Evolutionary conservation across 176 grass and related monocot genomes (phyloP), one percentile per base, ranked within the genome.

Genomic region (Phragmites australis): DNA sequence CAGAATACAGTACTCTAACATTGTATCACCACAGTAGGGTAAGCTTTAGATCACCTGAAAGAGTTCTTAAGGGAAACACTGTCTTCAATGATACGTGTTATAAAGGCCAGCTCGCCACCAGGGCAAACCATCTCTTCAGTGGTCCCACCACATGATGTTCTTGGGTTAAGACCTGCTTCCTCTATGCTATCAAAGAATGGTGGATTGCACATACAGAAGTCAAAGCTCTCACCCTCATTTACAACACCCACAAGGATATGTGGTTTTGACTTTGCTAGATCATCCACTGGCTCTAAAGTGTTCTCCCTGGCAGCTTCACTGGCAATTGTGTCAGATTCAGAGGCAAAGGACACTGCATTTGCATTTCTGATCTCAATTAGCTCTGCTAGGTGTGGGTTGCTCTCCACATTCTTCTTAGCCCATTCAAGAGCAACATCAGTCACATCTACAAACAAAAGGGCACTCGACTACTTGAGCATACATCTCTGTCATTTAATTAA

Each of bases 141-240:
- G 34, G 92, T 98, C 29, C 92, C 90, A 30, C 92, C 92, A 66
- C 90, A 94, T 0, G 86, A 88, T 78, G 95, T 98, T 72, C 87
- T 94, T 7, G 90, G 95, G 70, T 98, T 94, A 60, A 93, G 88
- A 78, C 92, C 86, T 48, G 92, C 90, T 89, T 87, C 96, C 55
- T 92, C 81, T 73, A 91, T 89, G 84, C 74, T 91, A 48, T 94
- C 96, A 87, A 98, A 98, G 84, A 98, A 98, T 71, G 92, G 96
- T 50, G 96, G 96, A 74, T 98, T 94, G 81, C 92, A 94, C 96
- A 98, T 91, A 86, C 96, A 98, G 44, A 98, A 98, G 65, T 98
- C 96, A 68, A 94, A 98, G 6, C 11, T 87, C 72, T 98, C 96
- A 65, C 78, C 65, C 73, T 93, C 86, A 75, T 91, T 98, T 70